These are phyloP conservation scores for Durotheca rogersii DNA, from an alignment of 495 filamentous ascomycete species.

Conservation along the genomic window DNA sequence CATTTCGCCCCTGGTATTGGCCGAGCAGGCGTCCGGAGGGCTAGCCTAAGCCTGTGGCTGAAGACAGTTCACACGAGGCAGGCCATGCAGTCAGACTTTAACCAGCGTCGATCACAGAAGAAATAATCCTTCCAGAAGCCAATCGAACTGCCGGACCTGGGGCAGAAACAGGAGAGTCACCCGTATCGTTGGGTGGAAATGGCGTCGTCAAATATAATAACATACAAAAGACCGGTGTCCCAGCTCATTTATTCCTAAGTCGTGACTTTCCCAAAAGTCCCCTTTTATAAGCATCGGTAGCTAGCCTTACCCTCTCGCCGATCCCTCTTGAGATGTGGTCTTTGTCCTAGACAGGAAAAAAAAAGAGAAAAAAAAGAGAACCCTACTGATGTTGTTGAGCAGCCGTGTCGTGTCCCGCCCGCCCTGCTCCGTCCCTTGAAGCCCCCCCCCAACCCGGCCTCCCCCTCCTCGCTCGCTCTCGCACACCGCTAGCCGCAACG, in stretches of 20 bases:
- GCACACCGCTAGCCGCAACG: slow-evolving; percentile 15
- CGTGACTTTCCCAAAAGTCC: slow-evolving; percentile 16
- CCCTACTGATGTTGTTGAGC: slow-evolving; percentile 17
- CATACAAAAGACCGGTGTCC: slow-evolving; percentile 30
- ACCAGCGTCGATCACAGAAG: slow-evolving; percentile 12
- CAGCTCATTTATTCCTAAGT: slow-evolving; percentile 9
- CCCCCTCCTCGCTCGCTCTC: too few species aligned
- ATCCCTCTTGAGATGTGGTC: slow-evolving; percentile 15
- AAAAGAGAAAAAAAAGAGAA: slow-evolving; percentile 17
- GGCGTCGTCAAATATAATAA: slow-evolving; percentile 23
- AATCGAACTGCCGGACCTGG: slow-evolving; percentile 2
- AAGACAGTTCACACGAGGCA: slow-evolving; percentile 4
- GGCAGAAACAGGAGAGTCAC: slow-evolving; percentile 7
- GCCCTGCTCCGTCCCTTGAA: too few species aligned
- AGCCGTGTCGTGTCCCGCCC: slow-evolving; percentile 7
- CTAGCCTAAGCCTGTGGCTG: slow-evolving; percentile 4
- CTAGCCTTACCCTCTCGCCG: slow-evolving; percentile 14
- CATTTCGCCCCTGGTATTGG: too few species aligned
- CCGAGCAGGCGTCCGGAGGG: background rate
- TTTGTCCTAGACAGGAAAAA: slow-evolving; percentile 9
- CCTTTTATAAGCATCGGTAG: slow-evolving; percentile 24
- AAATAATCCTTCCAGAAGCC: slow-evolving; percentile 3
- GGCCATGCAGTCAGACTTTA: slow-evolving; percentile 5
- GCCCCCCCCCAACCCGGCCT: too few species aligned
- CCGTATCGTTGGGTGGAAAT: slow-evolving; percentile 14